Evolutionary conservation across 768 basidiomycete genomes (phyloP).

Genomic region (Rhizopogon vinicolor): DNA sequence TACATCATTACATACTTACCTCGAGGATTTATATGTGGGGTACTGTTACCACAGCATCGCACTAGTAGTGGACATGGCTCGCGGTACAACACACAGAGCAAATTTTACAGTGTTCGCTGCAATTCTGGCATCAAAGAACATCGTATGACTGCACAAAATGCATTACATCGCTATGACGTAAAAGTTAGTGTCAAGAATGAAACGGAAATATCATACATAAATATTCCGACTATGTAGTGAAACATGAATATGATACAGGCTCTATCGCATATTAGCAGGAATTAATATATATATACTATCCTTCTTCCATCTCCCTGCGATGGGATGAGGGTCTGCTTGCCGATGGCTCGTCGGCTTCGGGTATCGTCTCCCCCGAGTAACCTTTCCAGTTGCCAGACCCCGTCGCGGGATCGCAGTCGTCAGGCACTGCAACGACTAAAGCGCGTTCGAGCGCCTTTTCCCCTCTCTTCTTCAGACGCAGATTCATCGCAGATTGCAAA

Average conservation of each 20-base stretch:
- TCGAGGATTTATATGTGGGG: too few species aligned
- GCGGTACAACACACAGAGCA: too few species aligned
- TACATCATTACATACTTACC: too few species aligned
- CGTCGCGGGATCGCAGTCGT: conserved; percentile 25
- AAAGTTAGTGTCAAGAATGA: conserved; percentile 4
- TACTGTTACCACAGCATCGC: too few species aligned
- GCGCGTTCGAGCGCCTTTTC: conserved; percentile 76
- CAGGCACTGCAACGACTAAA: conserved; percentile 31
- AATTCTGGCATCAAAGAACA: too few species aligned
- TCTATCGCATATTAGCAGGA: conserved; percentile 16
- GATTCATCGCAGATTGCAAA: conserved; percentile 73
- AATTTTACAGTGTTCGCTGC: too few species aligned
- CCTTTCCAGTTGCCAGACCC: conserved; percentile 35
- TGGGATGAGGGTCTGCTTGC: conserved; percentile 26
- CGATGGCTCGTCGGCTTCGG: conserved; percentile 40
- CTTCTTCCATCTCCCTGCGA: conserved; percentile 40
- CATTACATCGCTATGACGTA: conserved; percentile 9
- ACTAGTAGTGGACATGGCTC: too few species aligned
- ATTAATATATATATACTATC: conserved; percentile 24
- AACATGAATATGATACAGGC: conserved; percentile 7
- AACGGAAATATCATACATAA: conserved; percentile 26
- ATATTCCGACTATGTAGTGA: conserved; percentile 15
- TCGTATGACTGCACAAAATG: background rate
- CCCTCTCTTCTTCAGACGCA: conserved; percentile 85
- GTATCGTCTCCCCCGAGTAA: conserved; percentile 41